phyloP scores from a whole-genome alignment of 495 filamentous ascomycete genomes.

The Daldinia bambusicola region DNA sequence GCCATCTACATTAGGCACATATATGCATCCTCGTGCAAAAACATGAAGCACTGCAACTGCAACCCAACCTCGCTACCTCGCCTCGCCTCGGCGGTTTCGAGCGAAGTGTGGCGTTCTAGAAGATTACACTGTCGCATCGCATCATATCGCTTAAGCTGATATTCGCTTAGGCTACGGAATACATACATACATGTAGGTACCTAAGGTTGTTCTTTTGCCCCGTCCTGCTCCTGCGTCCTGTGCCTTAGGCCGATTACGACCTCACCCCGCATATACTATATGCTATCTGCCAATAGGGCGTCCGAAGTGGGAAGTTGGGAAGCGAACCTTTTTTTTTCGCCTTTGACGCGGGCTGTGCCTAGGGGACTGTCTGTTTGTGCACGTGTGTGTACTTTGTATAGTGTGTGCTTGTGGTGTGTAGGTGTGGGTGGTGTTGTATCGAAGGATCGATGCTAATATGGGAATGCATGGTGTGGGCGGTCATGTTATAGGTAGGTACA shows the following conservation, averaged over 20 bases:
- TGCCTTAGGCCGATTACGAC: not conserved
- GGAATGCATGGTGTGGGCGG: not conserved
- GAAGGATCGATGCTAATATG: not conserved
- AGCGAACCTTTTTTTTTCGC: too few relatives aligned
- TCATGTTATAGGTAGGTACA: not conserved
- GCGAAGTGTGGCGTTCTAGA: not conserved
- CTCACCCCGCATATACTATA: not conserved
- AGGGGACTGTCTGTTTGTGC: too few relatives aligned
- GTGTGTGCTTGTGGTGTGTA: not conserved
- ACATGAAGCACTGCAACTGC: too few relatives aligned
- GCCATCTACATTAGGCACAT: too few relatives aligned
- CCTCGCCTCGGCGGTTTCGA: too few relatives aligned
- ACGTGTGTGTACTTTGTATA: too few relatives aligned
- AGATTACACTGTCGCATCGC: not conserved
- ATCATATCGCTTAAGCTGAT: not conserved
- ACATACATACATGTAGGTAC: too few relatives aligned
- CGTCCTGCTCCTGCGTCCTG: too few relatives aligned
- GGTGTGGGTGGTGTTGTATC: not conserved
- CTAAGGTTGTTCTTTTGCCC: too few relatives aligned
- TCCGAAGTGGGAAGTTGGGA: not conserved
- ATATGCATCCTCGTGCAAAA: too few relatives aligned
- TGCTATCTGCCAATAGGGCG: not conserved
- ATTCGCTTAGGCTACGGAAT: not conserved
- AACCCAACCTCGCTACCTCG: not conserved
- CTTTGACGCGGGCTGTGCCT: too few relatives aligned